Conservation (phyloP, 1,284 basidiomycete genomes). For the Irpex lacteus region DNA sequence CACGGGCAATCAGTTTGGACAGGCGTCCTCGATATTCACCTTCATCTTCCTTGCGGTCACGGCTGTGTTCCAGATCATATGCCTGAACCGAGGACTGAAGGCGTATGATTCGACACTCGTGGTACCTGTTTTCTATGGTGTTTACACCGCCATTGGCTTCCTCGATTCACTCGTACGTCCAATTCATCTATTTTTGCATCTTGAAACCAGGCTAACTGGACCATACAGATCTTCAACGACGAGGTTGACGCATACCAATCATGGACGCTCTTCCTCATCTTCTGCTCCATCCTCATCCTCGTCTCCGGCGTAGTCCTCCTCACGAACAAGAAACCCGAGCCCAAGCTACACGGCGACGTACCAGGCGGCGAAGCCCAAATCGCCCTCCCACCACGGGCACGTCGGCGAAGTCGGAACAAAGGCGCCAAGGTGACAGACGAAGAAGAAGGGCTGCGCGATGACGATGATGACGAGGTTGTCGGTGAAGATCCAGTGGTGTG, state of each 20-base stretch:
- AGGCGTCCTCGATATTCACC: constrained; percentile 79
- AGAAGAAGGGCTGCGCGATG: constrained; percentile 33
- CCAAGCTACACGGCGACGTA: constrained; percentile 7
- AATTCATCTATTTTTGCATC: constrained; percentile 14
- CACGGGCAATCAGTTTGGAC: constrained; percentile 82
- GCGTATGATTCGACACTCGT: constrained; percentile 78
- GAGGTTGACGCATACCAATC: constrained; percentile 79
- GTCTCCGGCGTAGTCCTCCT: constrained; percentile 85
- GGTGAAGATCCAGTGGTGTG: constrained; percentile 46
- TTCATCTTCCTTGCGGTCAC: constrained; percentile 77
- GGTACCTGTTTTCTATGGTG: constrained; percentile 71
- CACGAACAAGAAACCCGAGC: constrained; percentile 81
- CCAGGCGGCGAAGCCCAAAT: constrained; percentile 14
- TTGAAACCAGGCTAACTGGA: constrained; percentile 6
- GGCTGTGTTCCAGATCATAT: constrained; percentile 87
- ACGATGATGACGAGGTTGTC: constrained; percentile 33
- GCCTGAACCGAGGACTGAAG: constrained; percentile 82
- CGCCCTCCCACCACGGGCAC: constrained; percentile 7
- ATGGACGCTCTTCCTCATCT: constrained; percentile 87
- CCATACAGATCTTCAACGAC: constrained; percentile 66
- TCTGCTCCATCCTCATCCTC: constrained; percentile 79
- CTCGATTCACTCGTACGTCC: neutral
- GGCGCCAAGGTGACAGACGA: constrained; percentile 27
- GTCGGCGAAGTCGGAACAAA: constrained; percentile 16
- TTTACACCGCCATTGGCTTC: constrained; percentile 60